Conservation (phyloP, 495 filamentous ascomycete species). For the Annulohypoxylon moriforme region DNA sequence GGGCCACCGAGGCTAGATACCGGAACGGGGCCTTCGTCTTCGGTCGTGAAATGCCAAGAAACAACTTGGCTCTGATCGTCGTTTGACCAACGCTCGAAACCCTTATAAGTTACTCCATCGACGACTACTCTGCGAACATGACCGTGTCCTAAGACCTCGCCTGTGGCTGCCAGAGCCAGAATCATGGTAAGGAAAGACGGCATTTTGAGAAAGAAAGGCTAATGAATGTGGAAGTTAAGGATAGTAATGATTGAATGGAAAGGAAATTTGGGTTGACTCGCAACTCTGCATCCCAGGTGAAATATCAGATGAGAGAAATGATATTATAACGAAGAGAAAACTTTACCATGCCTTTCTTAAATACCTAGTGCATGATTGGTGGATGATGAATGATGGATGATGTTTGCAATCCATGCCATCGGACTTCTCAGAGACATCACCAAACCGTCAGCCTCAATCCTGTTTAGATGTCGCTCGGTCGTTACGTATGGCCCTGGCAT, state of each 20-base stretch:
- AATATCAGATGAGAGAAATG: not conserved
- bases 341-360: not conserved
- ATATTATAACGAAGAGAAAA: not conserved
- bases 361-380: not conserved
- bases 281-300: not conserved
- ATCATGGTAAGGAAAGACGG: constrained; percentile 34
- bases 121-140: constrained; percentile 64
- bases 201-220: constrained; percentile 14
- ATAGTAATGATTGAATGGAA: not conserved
- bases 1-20: constrained; percentile 47
- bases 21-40: constrained; percentile 64
- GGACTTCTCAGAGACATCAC: not conserved
- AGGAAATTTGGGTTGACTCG: not conserved
- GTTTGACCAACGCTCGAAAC: constrained; percentile 52
- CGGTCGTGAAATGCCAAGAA: constrained; percentile 59
- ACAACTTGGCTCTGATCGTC: constrained; percentile 56
- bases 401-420: too few relatives aligned
- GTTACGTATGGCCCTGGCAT: constrained; percentile 5
- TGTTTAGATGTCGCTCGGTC: not conserved
- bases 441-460: not conserved
- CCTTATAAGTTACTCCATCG: constrained; percentile 58
- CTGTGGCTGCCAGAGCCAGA: constrained; percentile 56
- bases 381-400: not conserved
- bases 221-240: not conserved
- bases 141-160: constrained; percentile 65